Evolutionary conservation across 1,284 basidiomycete genomes (phyloP).

Genomic region (Ustilago xerochloae): DNA sequence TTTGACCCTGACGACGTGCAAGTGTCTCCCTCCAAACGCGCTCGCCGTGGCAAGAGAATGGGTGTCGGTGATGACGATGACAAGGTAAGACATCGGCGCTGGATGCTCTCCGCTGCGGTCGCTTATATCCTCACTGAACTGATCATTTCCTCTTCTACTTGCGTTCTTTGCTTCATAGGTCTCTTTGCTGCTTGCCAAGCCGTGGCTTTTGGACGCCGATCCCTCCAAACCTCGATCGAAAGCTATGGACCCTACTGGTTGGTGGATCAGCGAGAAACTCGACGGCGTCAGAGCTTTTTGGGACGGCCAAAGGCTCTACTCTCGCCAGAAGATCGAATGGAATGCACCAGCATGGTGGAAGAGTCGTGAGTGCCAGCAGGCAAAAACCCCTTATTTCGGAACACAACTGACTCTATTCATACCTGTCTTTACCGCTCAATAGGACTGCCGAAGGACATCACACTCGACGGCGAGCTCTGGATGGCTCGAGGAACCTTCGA

Average conservation of each 20-base stretch:
- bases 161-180: constrained; percentile 1
- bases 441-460: constrained; percentile 75
- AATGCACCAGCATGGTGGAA: constrained; percentile 75
- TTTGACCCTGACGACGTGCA: constrained; percentile 19
- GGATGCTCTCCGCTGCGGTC: not conserved
- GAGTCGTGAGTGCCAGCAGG: constrained; percentile 70
- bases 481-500: constrained; percentile 57
- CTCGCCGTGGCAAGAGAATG: constrained; percentile 13
- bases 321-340: constrained; percentile 75
- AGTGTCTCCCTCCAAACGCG: constrained; percentile 24
- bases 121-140: not conserved
- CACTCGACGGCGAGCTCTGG: constrained; percentile 74
- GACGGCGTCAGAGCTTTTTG: constrained; percentile 73
- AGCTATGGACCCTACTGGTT: constrained; percentile 73
- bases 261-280: constrained; percentile 76
- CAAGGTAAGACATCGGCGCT: constrained; percentile 14
- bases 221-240: constrained; percentile 25
- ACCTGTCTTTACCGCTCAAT: not conserved
- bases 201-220: constrained; percentile 74
- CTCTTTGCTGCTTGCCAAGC: constrained; percentile 73
- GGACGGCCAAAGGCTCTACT: constrained; percentile 74
- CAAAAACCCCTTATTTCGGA: not conserved
- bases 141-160: not conserved
- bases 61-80: constrained; percentile 18
- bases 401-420: not conserved